Conservation (phyloP, 1,284 basidiomycete species). For the Ceratobasidium papillatum region DNA sequence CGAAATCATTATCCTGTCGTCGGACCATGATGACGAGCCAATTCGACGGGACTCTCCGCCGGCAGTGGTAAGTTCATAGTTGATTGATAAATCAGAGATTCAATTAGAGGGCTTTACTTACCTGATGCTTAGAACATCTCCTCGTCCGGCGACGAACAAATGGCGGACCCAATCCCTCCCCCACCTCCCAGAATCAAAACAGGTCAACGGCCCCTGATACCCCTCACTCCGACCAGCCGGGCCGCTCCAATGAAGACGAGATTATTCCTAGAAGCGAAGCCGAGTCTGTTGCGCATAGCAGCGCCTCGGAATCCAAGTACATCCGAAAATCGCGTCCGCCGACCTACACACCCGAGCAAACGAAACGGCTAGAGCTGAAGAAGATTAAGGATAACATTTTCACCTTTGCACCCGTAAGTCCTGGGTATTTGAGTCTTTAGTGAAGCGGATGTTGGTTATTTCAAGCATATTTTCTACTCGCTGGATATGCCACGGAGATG, state of each 20-base stretch:
- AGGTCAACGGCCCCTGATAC: neutral
- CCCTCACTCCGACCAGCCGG: neutral
- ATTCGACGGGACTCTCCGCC: neutral
- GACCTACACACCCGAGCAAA: neutral
- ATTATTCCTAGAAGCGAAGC: constrained; percentile 9
- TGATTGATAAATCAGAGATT: neutral
- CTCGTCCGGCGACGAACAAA: neutral
- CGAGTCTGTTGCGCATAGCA: constrained; percentile 1
- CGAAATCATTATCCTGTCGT: constrained; percentile 21
- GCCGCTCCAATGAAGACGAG: constrained; percentile 3
- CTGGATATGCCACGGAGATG: neutral
- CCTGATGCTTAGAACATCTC: neutral
- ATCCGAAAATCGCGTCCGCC: neutral
- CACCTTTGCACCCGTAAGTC: constrained; percentile 9
- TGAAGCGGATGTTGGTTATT: neutral
- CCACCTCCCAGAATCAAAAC: too few relatives aligned
- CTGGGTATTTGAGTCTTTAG: neutral
- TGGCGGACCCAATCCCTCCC: neutral
- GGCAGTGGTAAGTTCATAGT: neutral
- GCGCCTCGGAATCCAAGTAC: constrained; percentile 35
- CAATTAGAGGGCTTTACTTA: neutral
- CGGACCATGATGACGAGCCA: constrained; percentile 16
- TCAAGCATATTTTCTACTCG: neutral
- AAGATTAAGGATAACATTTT: neutral
- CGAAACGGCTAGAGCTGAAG: neutral